Evolutionary conservation across 139 green algal genomes (phyloP).

Genomic region (Mesotaenium endlicherianum): DNA sequence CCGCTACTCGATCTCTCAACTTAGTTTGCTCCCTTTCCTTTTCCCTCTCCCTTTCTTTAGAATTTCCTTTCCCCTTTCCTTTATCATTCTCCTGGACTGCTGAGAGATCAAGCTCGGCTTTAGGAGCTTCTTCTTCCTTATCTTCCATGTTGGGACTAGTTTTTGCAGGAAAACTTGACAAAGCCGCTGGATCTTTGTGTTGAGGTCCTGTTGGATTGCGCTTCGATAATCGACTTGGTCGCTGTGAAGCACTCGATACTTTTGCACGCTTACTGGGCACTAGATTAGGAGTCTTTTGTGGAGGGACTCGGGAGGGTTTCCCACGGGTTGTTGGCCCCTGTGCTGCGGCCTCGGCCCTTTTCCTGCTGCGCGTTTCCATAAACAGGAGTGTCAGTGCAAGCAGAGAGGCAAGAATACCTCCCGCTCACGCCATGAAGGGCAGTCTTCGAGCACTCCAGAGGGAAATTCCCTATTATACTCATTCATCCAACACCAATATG

Average conservation of each 20-base stretch:
- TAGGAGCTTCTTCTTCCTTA: not conserved
- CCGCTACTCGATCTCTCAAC: conserved; percentile 9
- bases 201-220: not conserved
- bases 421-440: not conserved
- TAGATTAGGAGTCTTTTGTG: not conserved
- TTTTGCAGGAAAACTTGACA: not conserved
- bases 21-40: conserved; percentile 38
- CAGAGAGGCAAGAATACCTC: not conserved
- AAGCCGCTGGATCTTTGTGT: not conserved
- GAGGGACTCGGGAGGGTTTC: not conserved
- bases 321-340: not conserved
- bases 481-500: not conserved
- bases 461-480: not conserved
- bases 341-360: conserved; percentile 13
- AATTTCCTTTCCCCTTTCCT: not conserved
- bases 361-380: conserved; percentile 34
- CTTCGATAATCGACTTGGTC: not conserved
- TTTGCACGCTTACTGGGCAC: not conserved
- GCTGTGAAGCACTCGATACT: not conserved
- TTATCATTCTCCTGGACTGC: conserved; percentile 7
- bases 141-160: not conserved
- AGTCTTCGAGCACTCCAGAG: not conserved
- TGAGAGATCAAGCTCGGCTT: not conserved
- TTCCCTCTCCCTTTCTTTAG: conserved; percentile 43
- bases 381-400: not conserved